Evolutionary conservation across 495 filamentous ascomycete species (phyloP), one percentile per base, ranked within the genome.

Genomic region (Penicillium bialowiezense): DNA sequence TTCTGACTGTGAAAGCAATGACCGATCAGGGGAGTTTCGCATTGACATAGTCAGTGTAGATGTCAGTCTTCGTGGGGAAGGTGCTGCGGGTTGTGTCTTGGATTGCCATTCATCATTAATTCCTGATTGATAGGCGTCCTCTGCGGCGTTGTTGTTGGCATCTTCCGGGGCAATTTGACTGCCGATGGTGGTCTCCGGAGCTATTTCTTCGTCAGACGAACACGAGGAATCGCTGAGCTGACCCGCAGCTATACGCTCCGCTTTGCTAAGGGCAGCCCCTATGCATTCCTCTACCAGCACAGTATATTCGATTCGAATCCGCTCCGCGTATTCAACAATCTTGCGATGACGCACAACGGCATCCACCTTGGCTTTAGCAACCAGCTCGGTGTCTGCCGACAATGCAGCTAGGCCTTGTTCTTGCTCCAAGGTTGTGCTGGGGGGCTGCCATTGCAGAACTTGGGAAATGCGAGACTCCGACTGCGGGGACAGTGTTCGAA

Each of bases 311-410:
- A 95, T 78, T 2, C 95, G 89, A 61, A 98, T 97, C 7, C 93
- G 82, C 68, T 98, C 93, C 4, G 90, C 85, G 64, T 97, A 98
- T 66, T 98, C 95, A 35, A 97, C 84, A 46, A 97, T 95, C 55
- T 87, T 83, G 34, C 92, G 84, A 68, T 97, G 88, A 28, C 93
- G 90, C 51, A 91, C 77, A 10, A 96, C 86, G 18, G 95, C 87
- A 57, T 97, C 95, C 4, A 97, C 89, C 65, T 97, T 98, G 14
- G 88, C 79, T 57, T 80, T 86, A 14, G 91, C 83, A 17, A 90
- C 77, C 44, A 75, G 81, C 56, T 93, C 89, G 1, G 91, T 97
- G 58, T 98, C 95, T 10, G 85, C 80, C 57, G 89, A 93, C 35
- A 98, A 74, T 34, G 87, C 68, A n/a, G 89, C 85, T 15, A 98